Evolutionary conservation across 768 basidiomycete genomes (phyloP).

Genomic region (Tulasnella sp.): DNA sequence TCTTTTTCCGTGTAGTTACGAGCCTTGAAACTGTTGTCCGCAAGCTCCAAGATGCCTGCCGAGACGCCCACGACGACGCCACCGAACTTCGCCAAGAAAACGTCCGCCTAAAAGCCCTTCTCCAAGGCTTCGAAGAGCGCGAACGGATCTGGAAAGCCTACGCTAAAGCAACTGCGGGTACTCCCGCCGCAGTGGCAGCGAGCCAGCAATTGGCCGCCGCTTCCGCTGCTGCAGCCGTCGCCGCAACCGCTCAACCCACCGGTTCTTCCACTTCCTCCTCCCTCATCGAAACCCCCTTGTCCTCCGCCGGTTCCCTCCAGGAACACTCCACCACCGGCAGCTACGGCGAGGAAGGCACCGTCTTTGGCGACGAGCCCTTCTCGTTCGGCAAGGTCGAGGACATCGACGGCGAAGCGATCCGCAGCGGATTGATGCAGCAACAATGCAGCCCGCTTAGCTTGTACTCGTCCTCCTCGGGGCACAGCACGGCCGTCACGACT

Average conservation of each 20-base stretch:
- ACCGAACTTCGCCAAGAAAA: constrained; percentile 64
- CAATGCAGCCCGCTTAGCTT: constrained; percentile 1
- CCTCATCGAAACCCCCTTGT: constrained; percentile 15
- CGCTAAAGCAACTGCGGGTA: constrained; percentile 27
- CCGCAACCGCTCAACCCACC: constrained; percentile 32
- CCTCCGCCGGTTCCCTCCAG: constrained; percentile 16
- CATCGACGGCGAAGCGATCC: constrained; percentile 10
- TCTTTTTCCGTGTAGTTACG: constrained; percentile 49
- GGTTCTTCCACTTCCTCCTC: constrained; percentile 45
- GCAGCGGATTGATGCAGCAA: background rate
- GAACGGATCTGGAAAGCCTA: constrained; percentile 38
- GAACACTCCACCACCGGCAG: constrained; percentile 8
- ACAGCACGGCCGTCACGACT: background rate
- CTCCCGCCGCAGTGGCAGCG: constrained; percentile 37
- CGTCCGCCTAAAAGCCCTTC: constrained; percentile 42
- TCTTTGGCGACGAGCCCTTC: constrained; percentile 23
- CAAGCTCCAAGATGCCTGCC: constrained; percentile 75
- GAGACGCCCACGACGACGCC: constrained; percentile 59
- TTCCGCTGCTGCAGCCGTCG: constrained; percentile 32
- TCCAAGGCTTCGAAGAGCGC: constrained; percentile 45
- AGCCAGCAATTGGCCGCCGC: constrained; percentile 47
- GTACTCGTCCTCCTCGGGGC: constrained; percentile 4
- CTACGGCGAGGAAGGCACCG: constrained; percentile 23
- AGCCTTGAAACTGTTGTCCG: constrained; percentile 80
- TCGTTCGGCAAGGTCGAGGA: constrained; percentile 20